Conservation (phyloP, 805 yeast species). For the Peterozyma xylosa region DNA sequence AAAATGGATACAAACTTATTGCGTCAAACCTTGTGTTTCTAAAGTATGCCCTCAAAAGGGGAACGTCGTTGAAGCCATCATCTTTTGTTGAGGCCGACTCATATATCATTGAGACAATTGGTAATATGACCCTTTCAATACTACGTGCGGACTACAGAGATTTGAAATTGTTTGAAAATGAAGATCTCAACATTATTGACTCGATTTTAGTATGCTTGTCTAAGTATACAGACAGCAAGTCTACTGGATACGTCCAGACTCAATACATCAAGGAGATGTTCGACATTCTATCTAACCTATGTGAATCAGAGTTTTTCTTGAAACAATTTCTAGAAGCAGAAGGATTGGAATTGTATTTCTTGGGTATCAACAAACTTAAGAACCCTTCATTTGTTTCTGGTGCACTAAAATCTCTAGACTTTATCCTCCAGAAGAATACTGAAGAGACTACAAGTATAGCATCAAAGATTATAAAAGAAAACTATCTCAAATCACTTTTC, state of each 20-base stretch:
- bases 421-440: not conserved
- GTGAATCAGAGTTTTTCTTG: constrained; percentile 4
- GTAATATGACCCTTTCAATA: too few species aligned
- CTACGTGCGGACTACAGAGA: too few species aligned
- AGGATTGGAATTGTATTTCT: constrained; percentile 7
- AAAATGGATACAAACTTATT: too few species aligned
- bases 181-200: constrained; percentile 1
- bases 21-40: too few species aligned
- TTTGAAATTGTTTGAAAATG: not conserved
- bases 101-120: too few species aligned
- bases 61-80: too few species aligned
- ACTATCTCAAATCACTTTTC: constrained; percentile 8
- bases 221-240: not conserved
- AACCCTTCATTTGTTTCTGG: constrained; percentile 1
- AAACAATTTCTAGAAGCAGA: constrained; percentile 9
- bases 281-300: constrained; percentile 13
- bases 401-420: constrained; percentile 1
- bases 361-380: not conserved
- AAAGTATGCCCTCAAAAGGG: too few species aligned
- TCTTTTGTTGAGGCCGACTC: too few species aligned
- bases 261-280: constrained; percentile 6
- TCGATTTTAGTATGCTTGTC: constrained; percentile 3
- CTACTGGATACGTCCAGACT: not conserved
- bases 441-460: constrained; percentile 2
- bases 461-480: not conserved